Conservation (phyloP, 495 filamentous ascomycete species). For the Astrothelium subdiscretum region DNA sequence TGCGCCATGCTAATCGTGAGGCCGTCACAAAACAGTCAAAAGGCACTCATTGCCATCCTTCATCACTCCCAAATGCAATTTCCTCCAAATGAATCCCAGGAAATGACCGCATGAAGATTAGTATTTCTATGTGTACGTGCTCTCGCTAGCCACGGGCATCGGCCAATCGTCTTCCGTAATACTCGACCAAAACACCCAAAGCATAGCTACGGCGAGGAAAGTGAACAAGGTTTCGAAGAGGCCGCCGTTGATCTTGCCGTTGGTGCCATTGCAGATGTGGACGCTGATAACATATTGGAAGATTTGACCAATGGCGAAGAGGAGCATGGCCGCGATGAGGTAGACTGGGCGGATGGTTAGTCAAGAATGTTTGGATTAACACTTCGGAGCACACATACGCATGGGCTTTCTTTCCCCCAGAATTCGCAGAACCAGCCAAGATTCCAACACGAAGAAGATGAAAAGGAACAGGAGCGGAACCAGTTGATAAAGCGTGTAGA, state of each 20-base stretch:
- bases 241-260: constrained; percentile 80
- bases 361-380: background rate
- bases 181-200: constrained; percentile 97
- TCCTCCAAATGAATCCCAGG: background rate
- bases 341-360: constrained; percentile 46
- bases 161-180: constrained; percentile 99
- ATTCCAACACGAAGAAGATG: constrained; percentile 70
- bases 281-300: constrained; percentile 91
- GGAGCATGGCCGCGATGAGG: constrained; percentile 55
- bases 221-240: constrained; percentile 93
- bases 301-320: constrained; percentile 87
- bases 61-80: background rate
- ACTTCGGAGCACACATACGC: constrained; percentile 40
- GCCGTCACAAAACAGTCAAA: background rate
- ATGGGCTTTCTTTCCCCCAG: constrained; percentile 81
- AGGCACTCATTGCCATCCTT: background rate
- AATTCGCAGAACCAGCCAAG: constrained; percentile 68
- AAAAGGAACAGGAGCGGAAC: constrained; percentile 80
- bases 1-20: background rate
- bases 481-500: constrained; percentile 91
- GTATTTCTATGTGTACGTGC: background rate
- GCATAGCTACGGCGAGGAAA: constrained; percentile 59
- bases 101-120: background rate
- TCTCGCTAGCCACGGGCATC: constrained; percentile 33
- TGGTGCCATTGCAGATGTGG: constrained; percentile 72